These are phyloP conservation scores for Fusarium bulbicola DNA, from an alignment of 2,329 filamentous ascomycete genomes.

Conservation along the genomic window DNA sequence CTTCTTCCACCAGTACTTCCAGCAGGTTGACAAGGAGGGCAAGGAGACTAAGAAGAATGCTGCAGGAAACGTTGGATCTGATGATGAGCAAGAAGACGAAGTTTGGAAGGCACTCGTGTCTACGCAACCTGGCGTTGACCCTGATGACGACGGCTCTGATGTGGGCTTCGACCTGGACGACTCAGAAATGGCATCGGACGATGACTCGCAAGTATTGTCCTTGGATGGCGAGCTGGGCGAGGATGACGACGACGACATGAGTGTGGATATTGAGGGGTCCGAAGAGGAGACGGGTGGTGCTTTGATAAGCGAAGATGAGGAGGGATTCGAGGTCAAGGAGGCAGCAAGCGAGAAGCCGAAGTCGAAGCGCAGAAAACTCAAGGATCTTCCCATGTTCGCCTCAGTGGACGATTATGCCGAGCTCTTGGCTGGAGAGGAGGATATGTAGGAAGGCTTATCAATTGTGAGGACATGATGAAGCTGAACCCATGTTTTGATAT, in stretches of 20 bases:
- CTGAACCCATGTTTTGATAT: constrained; percentile 23
- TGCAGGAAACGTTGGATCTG: constrained; percentile 53
- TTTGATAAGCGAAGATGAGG: constrained; percentile 52
- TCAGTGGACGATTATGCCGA: constrained; percentile 93
- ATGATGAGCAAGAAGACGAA: constrained; percentile 76
- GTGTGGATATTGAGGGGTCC: constrained; percentile 50
- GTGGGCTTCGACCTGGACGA: constrained; percentile 61
- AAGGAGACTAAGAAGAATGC: constrained; percentile 65
- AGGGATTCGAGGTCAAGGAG: constrained; percentile 69
- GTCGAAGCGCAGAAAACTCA: constrained; percentile 83
- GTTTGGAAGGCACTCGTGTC: constrained; percentile 93
- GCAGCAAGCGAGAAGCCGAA: constrained; percentile 58
- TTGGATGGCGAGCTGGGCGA: constrained; percentile 58
- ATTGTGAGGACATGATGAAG: constrained; percentile 10
- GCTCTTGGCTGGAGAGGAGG: constrained; percentile 78
- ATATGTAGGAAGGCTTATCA: constrained; percentile 42
- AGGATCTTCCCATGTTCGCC: constrained; percentile 90
- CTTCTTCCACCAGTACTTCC: constrained; percentile 99
- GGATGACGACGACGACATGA: constrained; percentile 55
- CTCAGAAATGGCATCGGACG: constrained; percentile 59
- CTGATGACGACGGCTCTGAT: constrained; percentile 59
- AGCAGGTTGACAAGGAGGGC: constrained; percentile 70
- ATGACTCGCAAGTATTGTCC: constrained; percentile 50
- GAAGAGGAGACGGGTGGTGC: constrained; percentile 57
- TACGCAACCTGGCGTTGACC: constrained; percentile 72